Base-by-base conservation (phyloP, 1,139 yeast species). In the Wickerhamomyces sp. region DNA sequence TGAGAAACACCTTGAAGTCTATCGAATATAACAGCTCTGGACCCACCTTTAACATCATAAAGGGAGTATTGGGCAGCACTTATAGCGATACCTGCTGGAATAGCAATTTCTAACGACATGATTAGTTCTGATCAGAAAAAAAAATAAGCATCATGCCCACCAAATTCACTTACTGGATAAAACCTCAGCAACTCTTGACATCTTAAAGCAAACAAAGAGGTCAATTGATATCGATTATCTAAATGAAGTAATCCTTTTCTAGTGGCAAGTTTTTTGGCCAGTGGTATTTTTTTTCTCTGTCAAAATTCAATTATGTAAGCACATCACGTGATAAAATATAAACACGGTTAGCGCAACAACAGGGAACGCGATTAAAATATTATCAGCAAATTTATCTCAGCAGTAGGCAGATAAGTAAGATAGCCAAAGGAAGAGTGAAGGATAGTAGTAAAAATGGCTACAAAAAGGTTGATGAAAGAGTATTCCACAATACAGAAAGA, bases 1-100 rank as follows among this genome's bases (percentile, higher is more conserved):
- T 79, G 81, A 63, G 87, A 84, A 41, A 92, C 96, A 69, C 99
- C 99, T 39, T 74, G 68, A 46, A 92, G 66, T 56, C 99, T 76
- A 68, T 92, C 98, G 58, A 94, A 92, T 49, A 92, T 86, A 41
- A 92, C 96, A 18, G 97, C 98, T 58, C 98, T 75, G 47, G 87
- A 78, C 41, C 98, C 98, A 42, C 98, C 98, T 56, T 84, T 82
- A 32, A 92, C 98, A 59, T 92, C 98, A 61, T 89, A 92, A 61
- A 87, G 67, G 12, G 95, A 79, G 41, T 81, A 74, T 55, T 84
- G 89, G 3, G 78, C 81, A 17, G 81, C 74, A 28, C 84, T 73
- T 40, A 81, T 60, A 18, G 84, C 78, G 18, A 83, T 56, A 54
- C 90, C 92, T 1, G 76, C 74, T 22, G 92, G 92, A 36, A 82